Evolutionary conservation across 2,329 filamentous ascomycete species (phyloP).

Genomic region (Macroventuria anomochaeta): DNA sequence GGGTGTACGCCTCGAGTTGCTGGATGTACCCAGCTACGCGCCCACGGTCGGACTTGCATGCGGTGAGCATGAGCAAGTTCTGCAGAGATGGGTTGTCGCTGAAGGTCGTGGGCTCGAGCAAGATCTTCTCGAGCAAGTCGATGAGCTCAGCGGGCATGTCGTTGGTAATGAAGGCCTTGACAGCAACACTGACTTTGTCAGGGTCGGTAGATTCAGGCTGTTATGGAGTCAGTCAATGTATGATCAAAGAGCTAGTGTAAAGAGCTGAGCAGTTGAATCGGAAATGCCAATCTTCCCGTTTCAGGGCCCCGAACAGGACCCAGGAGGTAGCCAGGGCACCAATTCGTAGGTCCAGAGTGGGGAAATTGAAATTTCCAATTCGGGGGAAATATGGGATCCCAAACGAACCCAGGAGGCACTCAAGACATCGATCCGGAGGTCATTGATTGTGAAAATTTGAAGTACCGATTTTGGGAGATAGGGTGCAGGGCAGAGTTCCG

Average conservation of each 20-base stretch:
- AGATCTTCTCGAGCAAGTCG: slow-evolving; percentile 98
- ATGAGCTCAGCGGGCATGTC: slow-evolving; percentile 94
- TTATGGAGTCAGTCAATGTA: background rate
- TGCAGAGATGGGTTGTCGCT: slow-evolving; percentile 97
- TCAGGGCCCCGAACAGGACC: too few relatives aligned
- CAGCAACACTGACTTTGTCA: slow-evolving; percentile 91
- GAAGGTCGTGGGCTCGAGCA: slow-evolving; percentile 98
- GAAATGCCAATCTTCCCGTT: too few relatives aligned
- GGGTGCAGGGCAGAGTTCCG: too few relatives aligned
- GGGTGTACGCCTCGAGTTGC: slow-evolving; percentile 84
- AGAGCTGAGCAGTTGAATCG: background rate
- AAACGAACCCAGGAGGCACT: too few relatives aligned
- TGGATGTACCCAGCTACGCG: slow-evolving; percentile 97
- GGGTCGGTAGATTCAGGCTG: slow-evolving; percentile 73
- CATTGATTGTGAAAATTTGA: too few relatives aligned
- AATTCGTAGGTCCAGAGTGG: too few relatives aligned
- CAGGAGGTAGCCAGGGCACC: too few relatives aligned
- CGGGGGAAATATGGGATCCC: too few relatives aligned
- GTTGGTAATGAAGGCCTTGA: slow-evolving; percentile 88
- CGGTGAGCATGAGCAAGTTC: slow-evolving; percentile 94
- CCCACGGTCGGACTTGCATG: slow-evolving; percentile 93
- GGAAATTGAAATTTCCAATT: too few relatives aligned
- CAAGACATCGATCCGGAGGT: too few relatives aligned
- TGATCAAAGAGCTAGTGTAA: background rate
- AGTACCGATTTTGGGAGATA: too few relatives aligned